Conservation (phyloP, 1,284 basidiomycete genomes). For the Apiotrichum mycotoxinovorans region DNA sequence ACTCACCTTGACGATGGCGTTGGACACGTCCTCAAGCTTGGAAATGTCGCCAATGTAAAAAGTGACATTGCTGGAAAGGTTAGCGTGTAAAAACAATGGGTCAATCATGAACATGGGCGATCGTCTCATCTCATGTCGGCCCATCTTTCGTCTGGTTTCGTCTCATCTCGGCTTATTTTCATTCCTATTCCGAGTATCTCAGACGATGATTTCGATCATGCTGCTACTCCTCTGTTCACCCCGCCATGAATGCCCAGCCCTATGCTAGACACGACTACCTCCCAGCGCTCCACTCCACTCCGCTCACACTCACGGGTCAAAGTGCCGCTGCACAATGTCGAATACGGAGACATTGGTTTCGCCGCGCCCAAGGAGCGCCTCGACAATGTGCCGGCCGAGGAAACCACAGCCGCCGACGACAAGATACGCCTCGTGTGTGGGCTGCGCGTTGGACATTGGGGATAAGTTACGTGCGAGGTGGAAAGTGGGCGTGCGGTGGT, state of each 20-base stretch:
- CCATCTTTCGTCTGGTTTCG: too few relatives aligned
- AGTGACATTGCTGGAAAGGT: slow-evolving; percentile 61
- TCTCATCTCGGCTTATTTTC: too few relatives aligned
- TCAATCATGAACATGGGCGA: neutral
- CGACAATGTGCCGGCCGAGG: slow-evolving; percentile 83
- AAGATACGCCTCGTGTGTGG: slow-evolving; percentile 52
- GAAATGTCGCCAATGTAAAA: slow-evolving; percentile 85
- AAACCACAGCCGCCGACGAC: slow-evolving; percentile 92
- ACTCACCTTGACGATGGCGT: slow-evolving; percentile 69
- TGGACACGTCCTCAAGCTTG: slow-evolving; percentile 65
- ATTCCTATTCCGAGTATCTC: too few relatives aligned
- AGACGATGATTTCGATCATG: too few relatives aligned
- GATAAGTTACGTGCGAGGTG: too few relatives aligned
- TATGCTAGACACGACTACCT: too few relatives aligned
- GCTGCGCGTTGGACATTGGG: slow-evolving; percentile 19
- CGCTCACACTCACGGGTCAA: slow-evolving; percentile 52
- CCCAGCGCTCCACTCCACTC: too few relatives aligned
- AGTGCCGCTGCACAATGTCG: slow-evolving; percentile 83
- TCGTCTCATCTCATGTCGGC: too few relatives aligned
- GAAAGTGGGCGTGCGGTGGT: neutral
- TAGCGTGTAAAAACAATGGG: neutral
- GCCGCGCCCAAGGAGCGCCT: slow-evolving; percentile 70
- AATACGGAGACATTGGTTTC: slow-evolving; percentile 74
- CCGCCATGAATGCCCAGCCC: too few relatives aligned
- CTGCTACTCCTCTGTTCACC: too few relatives aligned